A percentile compares a stretch with the other conserved stretches of the same genome.
Conservation (phyloP, 192 early-diverging fungal genomes). For the Borealophlyctis nickersoniae region DNA sequence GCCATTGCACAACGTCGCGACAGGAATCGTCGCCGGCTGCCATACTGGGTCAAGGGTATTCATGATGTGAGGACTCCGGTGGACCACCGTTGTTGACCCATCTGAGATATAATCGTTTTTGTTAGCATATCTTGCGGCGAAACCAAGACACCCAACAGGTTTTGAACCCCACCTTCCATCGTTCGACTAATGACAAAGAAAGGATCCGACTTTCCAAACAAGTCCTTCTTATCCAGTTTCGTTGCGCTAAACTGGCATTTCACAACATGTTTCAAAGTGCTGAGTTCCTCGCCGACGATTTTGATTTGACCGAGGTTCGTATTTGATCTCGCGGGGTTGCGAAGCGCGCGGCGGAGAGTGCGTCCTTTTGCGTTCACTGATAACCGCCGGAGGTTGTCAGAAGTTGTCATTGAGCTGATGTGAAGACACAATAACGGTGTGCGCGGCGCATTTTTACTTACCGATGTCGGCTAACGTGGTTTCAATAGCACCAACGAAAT, state of each 20-base stretch:
- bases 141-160: too few relatives aligned
- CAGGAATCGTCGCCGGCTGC: constrained; percentile 4
- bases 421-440: too few relatives aligned
- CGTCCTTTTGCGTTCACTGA: constrained; percentile 4
- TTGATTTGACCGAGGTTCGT: constrained; percentile 47
- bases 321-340: constrained; percentile 25
- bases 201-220: constrained; percentile 36
- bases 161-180: background rate
- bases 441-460: too few relatives aligned
- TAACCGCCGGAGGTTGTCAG: constrained; percentile 2
- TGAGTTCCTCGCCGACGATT: constrained; percentile 42
- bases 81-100: constrained; percentile 30
- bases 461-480: constrained; percentile 33
- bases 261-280: constrained; percentile 29
- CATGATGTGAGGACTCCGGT: constrained; percentile 33
- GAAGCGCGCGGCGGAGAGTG: constrained; percentile 31
- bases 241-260: constrained; percentile 10
- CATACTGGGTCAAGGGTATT: constrained; percentile 30
- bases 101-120: constrained; percentile 24
- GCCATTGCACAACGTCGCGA: constrained; percentile 18
- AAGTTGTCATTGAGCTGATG: too few relatives aligned
- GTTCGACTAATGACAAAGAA: constrained; percentile 4
- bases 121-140: too few relatives aligned
- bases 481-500: constrained; percentile 32
- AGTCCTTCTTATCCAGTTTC: constrained; percentile 28